Percentiles rank a stretch among this genome's conserved stretches.
phyloP scores from a whole-genome alignment of 352 stramenopile genomes.

The Phytophthora podocarpi region DNA sequence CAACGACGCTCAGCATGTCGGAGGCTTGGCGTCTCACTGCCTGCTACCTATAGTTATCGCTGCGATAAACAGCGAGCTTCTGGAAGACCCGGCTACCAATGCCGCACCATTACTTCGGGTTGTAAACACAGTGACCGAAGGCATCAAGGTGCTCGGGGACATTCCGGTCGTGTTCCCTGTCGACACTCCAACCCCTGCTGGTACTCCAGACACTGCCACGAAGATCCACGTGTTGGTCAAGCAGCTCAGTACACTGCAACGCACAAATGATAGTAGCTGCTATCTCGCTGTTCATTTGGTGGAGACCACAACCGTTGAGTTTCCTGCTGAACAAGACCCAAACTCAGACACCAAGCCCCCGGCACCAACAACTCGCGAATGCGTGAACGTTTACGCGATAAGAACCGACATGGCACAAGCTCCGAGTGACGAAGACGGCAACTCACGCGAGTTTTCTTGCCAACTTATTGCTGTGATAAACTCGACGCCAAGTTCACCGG shows the following conservation, averaged over 20 bases:
- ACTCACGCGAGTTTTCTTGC: constrained; percentile 9
- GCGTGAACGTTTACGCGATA: constrained; percentile 26
- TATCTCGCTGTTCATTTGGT: constrained; percentile 28
- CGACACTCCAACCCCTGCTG: not conserved
- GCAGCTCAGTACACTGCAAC: constrained; percentile 26
- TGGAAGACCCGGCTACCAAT: not conserved
- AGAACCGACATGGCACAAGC: not conserved
- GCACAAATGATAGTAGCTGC: not conserved
- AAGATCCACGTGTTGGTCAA: constrained; percentile 17
- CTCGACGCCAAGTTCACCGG: not conserved
- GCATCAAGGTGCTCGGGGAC: not conserved
- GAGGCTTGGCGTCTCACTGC: constrained; percentile 17
- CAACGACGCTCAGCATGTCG: constrained; percentile 4
- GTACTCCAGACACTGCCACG: not conserved
- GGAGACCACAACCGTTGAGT: not conserved
- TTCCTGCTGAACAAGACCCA: not conserved
- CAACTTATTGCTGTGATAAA: constrained; percentile 13
- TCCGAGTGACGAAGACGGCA: too few species aligned
- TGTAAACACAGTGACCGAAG: not conserved
- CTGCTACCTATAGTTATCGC: constrained; percentile 17
- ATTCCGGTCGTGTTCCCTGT: constrained; percentile 14
- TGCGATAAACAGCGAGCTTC: not conserved
- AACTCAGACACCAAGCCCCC: constrained; percentile 2
- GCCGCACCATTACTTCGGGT: not conserved
- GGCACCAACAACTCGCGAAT: constrained; percentile 6